Base-by-base conservation (phyloP, 345 rosid genomes). In the Melaleuca alternifolia region DNA sequence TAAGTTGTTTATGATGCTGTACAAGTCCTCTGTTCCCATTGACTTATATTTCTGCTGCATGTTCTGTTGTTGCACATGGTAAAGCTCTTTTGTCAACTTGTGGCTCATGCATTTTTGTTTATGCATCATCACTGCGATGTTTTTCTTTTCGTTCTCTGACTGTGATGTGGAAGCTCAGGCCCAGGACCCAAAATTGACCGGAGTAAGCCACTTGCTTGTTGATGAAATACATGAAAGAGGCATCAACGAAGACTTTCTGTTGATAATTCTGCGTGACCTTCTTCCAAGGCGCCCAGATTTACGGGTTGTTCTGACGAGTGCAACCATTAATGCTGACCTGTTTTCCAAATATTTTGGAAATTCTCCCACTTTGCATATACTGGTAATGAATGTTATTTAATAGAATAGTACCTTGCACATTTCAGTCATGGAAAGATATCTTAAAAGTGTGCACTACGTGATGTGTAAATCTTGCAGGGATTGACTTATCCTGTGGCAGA, bases 191-290 rank as follows among this genome's bases (percentile, higher is more conserved):
- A 87, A 94, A 87, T 88, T 97, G 90, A 94, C 92, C 83, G 94
- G 94, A 82, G 92, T 95, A 87, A 97, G 95, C 93, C 98, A 97
- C 93, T 92, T 97, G 93, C 92, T 97, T 56, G 99, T 97, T 87
- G 99, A 97, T 92, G 99, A 97, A 91, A 97, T 96, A 90, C 99
- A 96, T 86, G 99, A 97, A 91, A 94, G 99, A 91, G 99, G 99
- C 91, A 94, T 97, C 94, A 94, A 97, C 87, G 99, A 97, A 87
- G 99, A 97, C 93, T 97, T 97, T 87, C 92, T 97, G 30, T 87
- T 96, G 83, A 97, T 97, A 88, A 97, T 97, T 89, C 90, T 96
- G 88, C 94, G 93, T 11, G 99, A 97, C 88, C 98, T 97, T 85
- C 97, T 97, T 85, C 99, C 98, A 79, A 94, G 90, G 50, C 98